Evolutionary conservation across 2,329 filamentous ascomycete species (phyloP).

Genomic region (Hirsutella minnesotensis): DNA sequence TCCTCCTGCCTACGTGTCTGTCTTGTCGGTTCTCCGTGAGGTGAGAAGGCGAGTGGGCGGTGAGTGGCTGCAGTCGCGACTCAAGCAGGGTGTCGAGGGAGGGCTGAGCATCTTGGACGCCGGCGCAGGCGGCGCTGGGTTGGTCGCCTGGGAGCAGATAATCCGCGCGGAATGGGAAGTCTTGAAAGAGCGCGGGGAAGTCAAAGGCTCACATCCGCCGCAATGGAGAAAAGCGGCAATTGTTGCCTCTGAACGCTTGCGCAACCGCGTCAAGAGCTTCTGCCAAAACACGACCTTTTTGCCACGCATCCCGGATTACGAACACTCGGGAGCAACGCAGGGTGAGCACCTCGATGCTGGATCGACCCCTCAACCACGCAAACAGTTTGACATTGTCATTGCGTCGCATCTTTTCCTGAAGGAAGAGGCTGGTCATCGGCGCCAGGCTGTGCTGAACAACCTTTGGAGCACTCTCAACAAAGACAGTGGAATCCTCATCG

Average conservation of each 20-base stretch:
- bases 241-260: conserved; percentile 61
- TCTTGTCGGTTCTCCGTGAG: conserved; percentile 58
- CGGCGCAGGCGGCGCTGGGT: conserved; percentile 60
- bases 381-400: conserved; percentile 82
- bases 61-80: conserved; percentile 55
- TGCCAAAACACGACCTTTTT: conserved; percentile 86
- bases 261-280: conserved; percentile 62
- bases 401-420: conserved; percentile 75
- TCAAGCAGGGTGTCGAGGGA: conserved; percentile 42
- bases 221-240: conserved; percentile 76
- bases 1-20: conserved; percentile 58
- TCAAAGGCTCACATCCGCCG: conserved; percentile 32
- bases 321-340: conserved; percentile 50
- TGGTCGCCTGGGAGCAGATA: conserved; percentile 68
- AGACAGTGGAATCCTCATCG: conserved; percentile 72
- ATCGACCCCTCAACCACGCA: conserved; percentile 45
- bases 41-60: conserved; percentile 60
- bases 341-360: conserved; percentile 48
- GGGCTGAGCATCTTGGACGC: conserved; percentile 60
- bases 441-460: conserved; percentile 72
- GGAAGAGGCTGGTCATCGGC: conserved; percentile 61
- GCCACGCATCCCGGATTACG: conserved; percentile 78
- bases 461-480: conserved; percentile 80
- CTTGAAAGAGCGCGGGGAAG: conserved; percentile 41
- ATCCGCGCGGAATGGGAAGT: conserved; percentile 70